Percentiles rank a stretch among this genome's conserved stretches.
Conservation (phyloP, 345 rosid species). For the Hypericum androsaemum region DNA sequence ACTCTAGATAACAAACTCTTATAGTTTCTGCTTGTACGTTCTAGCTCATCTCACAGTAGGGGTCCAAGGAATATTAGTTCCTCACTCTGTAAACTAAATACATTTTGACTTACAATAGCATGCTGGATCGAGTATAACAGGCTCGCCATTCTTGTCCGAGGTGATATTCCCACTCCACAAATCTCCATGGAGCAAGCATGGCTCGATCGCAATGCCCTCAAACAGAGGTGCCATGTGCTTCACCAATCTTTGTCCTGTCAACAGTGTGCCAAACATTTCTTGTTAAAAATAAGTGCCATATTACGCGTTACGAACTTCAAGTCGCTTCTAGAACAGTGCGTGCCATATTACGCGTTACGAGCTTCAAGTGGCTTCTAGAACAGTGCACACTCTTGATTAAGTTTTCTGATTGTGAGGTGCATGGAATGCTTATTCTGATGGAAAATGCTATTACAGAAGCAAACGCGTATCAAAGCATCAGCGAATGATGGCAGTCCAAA, state of each 20-base stretch:
- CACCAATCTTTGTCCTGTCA: constrained; percentile 61
- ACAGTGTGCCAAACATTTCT: constrained; percentile 2
- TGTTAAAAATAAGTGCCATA: neutral
- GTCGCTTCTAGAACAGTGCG: neutral
- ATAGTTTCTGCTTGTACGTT: too few relatives aligned
- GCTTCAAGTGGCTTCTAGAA: too few relatives aligned
- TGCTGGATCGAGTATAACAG: constrained; percentile 93
- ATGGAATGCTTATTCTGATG: too few relatives aligned
- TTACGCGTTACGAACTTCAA: too few relatives aligned
- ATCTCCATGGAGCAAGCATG: constrained; percentile 94
- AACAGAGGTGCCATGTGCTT: constrained; percentile 68
- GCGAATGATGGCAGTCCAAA: neutral
- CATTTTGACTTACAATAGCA: constrained; percentile 62
- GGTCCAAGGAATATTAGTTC: too few relatives aligned
- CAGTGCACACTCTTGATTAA: too few relatives aligned
- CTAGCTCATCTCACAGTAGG: too few relatives aligned
- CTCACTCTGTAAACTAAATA: too few relatives aligned
- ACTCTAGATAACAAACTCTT: too few relatives aligned
- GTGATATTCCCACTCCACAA: constrained; percentile 91
- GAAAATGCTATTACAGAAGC: neutral
- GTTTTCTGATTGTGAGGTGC: too few relatives aligned
- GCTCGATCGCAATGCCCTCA: constrained; percentile 50
- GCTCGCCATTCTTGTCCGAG: constrained; percentile 67
- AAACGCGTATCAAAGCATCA: neutral
- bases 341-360: too few relatives aligned